These are phyloP conservation scores for Alternaria viburni DNA, from an alignment of 2,329 filamentous ascomycete species.

Conservation along the genomic window DNA sequence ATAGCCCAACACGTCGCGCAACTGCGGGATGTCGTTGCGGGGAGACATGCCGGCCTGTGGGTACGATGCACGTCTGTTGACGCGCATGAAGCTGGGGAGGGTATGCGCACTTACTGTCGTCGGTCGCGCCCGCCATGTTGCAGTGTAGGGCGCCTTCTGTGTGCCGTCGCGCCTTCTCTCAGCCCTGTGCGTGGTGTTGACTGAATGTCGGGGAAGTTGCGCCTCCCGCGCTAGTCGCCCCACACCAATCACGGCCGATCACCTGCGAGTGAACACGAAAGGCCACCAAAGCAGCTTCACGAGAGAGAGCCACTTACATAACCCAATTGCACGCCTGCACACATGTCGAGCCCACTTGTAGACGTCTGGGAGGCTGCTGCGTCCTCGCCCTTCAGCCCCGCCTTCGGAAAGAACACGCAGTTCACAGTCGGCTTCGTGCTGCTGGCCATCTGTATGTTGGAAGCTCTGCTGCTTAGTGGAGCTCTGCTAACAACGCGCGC, in stretches of 20 bases:
- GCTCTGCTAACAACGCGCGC: constrained; percentile 33
- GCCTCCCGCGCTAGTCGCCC: constrained; percentile 22
- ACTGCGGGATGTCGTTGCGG: constrained; percentile 14
- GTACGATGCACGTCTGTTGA: background rate
- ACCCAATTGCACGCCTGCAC: constrained; percentile 26
- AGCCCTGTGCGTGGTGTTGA: constrained; percentile 6
- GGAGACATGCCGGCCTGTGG: constrained; percentile 5
- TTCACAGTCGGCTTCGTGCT: constrained; percentile 81
- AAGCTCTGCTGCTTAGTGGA: constrained; percentile 15
- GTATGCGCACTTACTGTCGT: constrained; percentile 43
- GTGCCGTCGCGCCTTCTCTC: constrained; percentile 17
- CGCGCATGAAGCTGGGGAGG: background rate
- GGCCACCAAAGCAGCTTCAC: constrained; percentile 36
- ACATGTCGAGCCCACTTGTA: constrained; percentile 63
- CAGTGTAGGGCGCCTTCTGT: constrained; percentile 13
- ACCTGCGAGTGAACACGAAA: constrained; percentile 20
- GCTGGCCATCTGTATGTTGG: constrained; percentile 66
- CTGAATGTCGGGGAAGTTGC: constrained; percentile 24
- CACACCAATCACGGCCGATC: constrained; percentile 24
- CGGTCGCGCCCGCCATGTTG: constrained; percentile 44
- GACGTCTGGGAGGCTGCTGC: constrained; percentile 94
- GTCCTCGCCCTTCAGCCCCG: constrained; percentile 81
- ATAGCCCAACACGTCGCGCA: constrained; percentile 29
- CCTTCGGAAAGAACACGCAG: constrained; percentile 81
- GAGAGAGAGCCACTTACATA: constrained; percentile 2